Evolutionary conservation across 2,329 filamentous ascomycete species (phyloP), one percentile per base, ranked within the genome.

Genomic region (Aspergillus melleus): DNA sequence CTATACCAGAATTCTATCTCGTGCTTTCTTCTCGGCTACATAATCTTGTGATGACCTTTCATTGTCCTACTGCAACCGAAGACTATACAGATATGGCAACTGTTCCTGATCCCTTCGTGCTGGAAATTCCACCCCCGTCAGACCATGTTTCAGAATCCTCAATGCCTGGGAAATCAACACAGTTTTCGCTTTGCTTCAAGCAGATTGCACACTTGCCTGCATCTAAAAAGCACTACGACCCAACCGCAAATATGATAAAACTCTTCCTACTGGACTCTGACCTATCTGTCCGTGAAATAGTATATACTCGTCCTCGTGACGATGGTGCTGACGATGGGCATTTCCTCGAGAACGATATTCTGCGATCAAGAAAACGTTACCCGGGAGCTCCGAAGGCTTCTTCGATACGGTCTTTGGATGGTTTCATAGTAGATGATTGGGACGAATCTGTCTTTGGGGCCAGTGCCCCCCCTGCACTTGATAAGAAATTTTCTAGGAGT

Each of bases 21-120:
- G 62, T 78, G 39, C 51, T 81, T 11, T 79, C 73, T 64, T 80
- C 79, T n/a, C 70, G 68, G 32, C 68, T 76, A 11, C 77, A 72
- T 54, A 58, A 61, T 39, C 60, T 79, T 20, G 70, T 71, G 24
- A 64, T 74, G 52, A 61, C 59, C 46, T 74, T 78, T 61, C 69
- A 71, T 42, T 70, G 72, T 67, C 67, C 72, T 6, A 60, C 65
- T 47, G 57, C 66, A 49, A 52, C 54, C 12, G 65, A 72, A 19
- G 65, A 64, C 39, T 47, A 64, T 10, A 65, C 63, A 9, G 64
- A 68, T 39, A 60, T 64, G 29, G 39, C 64, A 20, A 69, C 67
- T 47, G 59, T 70, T n/a, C 61, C 70, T 9, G 76, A 79, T 60
- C 72, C 76, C 14, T 72, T 72, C 26, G 55, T 73, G 44, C 56